A percentile compares a stretch with the other conserved stretches of the same genome.
These are phyloP conservation scores for Coniella vitis DNA, from an alignment of 2,329 filamentous ascomycete genomes.

Conservation along the genomic window DNA sequence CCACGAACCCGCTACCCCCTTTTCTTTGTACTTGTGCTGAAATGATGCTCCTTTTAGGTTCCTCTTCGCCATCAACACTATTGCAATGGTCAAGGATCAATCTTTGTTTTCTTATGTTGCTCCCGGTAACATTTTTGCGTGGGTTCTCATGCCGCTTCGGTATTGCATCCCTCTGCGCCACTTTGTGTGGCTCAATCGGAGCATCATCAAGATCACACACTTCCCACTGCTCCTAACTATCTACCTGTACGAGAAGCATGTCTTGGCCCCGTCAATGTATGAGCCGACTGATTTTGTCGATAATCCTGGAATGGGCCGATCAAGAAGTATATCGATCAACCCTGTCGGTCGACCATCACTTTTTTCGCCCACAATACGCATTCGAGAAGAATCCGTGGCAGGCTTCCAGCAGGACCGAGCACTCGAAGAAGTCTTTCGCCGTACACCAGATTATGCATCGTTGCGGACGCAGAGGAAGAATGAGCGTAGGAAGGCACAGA, in stretches of 20 bases:
- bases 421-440: constrained; percentile 83
- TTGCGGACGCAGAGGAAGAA: constrained; percentile 53
- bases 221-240: constrained; percentile 82
- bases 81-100: constrained; percentile 98
- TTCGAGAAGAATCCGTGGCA: constrained; percentile 79
- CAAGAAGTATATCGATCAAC: constrained; percentile 50
- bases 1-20: too few species aligned
- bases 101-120: constrained; percentile 90
- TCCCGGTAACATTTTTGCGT: constrained; percentile 85
- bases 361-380: constrained; percentile 65
- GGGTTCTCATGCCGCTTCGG: constrained; percentile 77
- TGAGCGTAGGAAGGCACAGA: constrained; percentile 67
- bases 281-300: constrained; percentile 85
- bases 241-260: constrained; percentile 76
- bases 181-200: constrained; percentile 83
- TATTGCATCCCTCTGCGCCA: constrained; percentile 72
- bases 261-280: constrained; percentile 69
- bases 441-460: constrained; percentile 58
- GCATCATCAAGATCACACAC: constrained; percentile 84
- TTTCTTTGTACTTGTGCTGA: neutral
- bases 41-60: constrained; percentile 42
- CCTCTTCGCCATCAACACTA: constrained; percentile 91
- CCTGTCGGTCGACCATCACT: constrained; percentile 50
- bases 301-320: constrained; percentile 47
- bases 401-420: constrained; percentile 87